A percentile compares a stretch with the other conserved stretches of the same genome.
Conservation (phyloP, 352 stramenopile species). For the Phytophthora kernoviae region DNA sequence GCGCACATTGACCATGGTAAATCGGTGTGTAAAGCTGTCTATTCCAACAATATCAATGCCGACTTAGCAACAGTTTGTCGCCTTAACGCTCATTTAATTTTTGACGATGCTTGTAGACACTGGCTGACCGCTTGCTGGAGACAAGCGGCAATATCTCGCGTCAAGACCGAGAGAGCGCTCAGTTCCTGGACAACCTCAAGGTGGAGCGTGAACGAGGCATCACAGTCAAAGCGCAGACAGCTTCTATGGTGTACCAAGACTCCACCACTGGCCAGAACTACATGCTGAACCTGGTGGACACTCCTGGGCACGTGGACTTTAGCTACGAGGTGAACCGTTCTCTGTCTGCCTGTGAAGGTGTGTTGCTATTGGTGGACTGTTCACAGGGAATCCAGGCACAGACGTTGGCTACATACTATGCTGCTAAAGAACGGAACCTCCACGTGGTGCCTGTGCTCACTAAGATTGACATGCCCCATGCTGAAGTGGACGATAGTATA, state of each 20-base stretch:
- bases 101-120: conserved; percentile 49
- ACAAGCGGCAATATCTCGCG: conserved; percentile 89
- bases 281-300: conserved; percentile 98
- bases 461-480: conserved; percentile 98
- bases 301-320: conserved; percentile 98
- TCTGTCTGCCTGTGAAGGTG: conserved; percentile 96
- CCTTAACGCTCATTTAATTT: conserved; percentile 5
- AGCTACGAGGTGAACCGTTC: conserved; percentile 97
- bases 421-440: conserved; percentile 95
- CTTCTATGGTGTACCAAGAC: conserved; percentile 94
- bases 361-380: conserved; percentile 97
- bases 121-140: conserved; percentile 92
- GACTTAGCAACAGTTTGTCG: neutral
- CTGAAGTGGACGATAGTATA: conserved; percentile 92
- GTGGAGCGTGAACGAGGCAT: conserved; percentile 97
- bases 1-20: conserved; percentile 93
- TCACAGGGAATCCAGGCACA: conserved; percentile 98
- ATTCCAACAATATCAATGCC: neutral
- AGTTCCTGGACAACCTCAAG: conserved; percentile 93
- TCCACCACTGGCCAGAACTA: conserved; percentile 74
- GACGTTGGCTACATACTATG: conserved; percentile 96
- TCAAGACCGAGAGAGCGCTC: conserved; percentile 80
- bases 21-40: conserved; percentile 57
- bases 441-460: conserved; percentile 97
- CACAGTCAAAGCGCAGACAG: conserved; percentile 98